A percentile compares a stretch with the other conserved stretches of the same genome.
These are phyloP conservation scores for Metschnikowia santaceciliae DNA, from an alignment of 805 yeast species.

Conservation along the genomic window DNA sequence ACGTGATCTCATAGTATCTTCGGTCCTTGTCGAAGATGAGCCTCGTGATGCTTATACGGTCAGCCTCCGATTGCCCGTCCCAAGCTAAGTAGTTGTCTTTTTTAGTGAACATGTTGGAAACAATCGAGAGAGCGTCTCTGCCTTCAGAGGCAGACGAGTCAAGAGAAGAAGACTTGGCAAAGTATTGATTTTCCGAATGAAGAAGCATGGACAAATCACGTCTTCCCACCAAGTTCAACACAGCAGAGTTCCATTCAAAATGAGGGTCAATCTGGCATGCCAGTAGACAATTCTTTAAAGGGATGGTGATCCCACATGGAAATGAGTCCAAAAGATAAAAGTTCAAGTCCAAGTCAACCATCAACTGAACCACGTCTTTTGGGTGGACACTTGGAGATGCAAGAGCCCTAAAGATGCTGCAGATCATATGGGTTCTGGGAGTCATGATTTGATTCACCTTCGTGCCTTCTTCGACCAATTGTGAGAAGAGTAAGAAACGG, in stretches of 20 bases:
- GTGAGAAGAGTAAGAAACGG: constrained; percentile 63
- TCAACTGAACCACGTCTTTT: constrained; percentile 54
- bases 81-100: constrained; percentile 52
- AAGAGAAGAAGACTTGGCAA: background rate
- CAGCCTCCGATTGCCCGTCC: constrained; percentile 71
- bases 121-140: constrained; percentile 40
- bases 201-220: constrained; percentile 50
- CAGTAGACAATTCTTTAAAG: constrained; percentile 59
- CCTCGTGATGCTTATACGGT: constrained; percentile 61
- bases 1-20: constrained; percentile 72
- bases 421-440: constrained; percentile 59
- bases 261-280: constrained; percentile 51
- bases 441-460: constrained; percentile 55
- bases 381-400: constrained; percentile 51
- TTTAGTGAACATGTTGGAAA: constrained; percentile 33
- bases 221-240: constrained; percentile 61
- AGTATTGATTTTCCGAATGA: background rate
- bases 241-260: constrained; percentile 43
- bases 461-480: constrained; percentile 60
- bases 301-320: constrained; percentile 68
- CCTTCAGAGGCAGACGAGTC: constrained; percentile 5
- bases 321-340: constrained; percentile 56
- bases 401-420: constrained; percentile 59
- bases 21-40: constrained; percentile 74
- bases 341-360: constrained; percentile 55